Evolutionary conservation across 2,329 filamentous ascomycete genomes (phyloP), one percentile per base, ranked within the genome.

Genomic region (Uncinocarpus reesii): DNA sequence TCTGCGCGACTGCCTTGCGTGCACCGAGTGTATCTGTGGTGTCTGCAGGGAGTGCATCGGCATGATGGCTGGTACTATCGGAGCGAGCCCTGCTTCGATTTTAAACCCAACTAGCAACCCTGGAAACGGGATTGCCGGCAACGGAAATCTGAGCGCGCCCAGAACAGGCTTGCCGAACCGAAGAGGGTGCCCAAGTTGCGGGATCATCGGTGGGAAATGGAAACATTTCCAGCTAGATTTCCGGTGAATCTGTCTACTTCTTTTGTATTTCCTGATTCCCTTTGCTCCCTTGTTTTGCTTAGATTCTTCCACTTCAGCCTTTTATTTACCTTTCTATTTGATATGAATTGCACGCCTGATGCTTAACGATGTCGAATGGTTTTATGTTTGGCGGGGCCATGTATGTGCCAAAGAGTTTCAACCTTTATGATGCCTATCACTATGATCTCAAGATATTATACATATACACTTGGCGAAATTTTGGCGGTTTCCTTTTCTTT

Each of bases 1-100:
- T 8, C 71, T 96, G 21, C 83, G 81, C 59, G 84, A 90, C 59
- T 92, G 86, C 28, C 95, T 88, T 61, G 90, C 90, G 18, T 96
- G 90, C 65, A 95, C 89, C 1, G 89, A 95, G 65, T 96, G 92
- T 65, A 94, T 96, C 54, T 94, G 87, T 63, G 90, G 89, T 13
- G 77, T 96, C 42, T 96, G 92, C 65, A 80, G 83, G 54, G 80
- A 87, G 51, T 96, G 90, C 60, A 87, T 95, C 50, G 60, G 62
- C 47, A 62, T 67, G 61, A 69, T 71, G 55, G 62, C 67, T 0
- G 57, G 63, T 13, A 57, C 54, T 26, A 56, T 56, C 50, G 57
- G 58, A 52, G 56, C 58, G 50, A 56, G 57, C 50, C 50, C 52
- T 48, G 55, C 58, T 20, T 62, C 64, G 1, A 66, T 67, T 47